Conservation (phyloP, 495 filamentous ascomycete genomes). For the Poronia punctata region DNA sequence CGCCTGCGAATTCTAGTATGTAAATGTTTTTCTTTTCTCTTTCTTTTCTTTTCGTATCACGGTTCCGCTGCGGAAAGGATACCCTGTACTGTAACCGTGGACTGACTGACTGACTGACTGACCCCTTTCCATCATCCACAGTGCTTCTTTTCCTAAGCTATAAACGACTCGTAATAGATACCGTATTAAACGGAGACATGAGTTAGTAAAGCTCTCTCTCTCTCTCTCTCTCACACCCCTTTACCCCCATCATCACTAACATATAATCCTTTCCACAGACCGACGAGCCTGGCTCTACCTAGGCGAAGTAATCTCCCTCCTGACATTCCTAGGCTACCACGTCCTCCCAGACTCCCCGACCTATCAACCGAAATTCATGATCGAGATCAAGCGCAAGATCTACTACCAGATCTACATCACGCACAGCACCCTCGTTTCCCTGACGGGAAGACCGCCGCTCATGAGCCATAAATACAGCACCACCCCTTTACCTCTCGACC, state of each 20-base stretch:
- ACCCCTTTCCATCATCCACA: too few relatives aligned
- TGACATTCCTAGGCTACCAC: conserved; percentile 55
- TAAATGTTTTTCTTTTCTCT: too few relatives aligned
- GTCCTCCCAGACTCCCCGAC: conserved; percentile 19
- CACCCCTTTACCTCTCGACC: conserved; percentile 49
- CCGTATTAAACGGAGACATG: conserved; percentile 44
- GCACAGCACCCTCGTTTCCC: conserved; percentile 4
- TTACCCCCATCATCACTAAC: too few relatives aligned
- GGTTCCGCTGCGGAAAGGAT: too few relatives aligned
- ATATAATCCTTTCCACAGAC: background rate
- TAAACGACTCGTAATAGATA: conserved; percentile 37
- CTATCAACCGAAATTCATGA: conserved; percentile 9
- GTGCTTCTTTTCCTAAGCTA: conserved; percentile 42
- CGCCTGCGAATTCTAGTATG: conserved; percentile 40
- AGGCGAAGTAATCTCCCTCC: conserved; percentile 43
- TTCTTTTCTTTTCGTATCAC: too few relatives aligned
- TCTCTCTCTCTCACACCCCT: too few relatives aligned
- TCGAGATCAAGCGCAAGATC: conserved; percentile 40
- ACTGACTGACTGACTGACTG: too few relatives aligned
- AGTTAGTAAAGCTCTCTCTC: too few relatives aligned
- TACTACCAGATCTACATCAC: conserved; percentile 45
- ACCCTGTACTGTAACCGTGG: too few relatives aligned
- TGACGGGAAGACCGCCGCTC: conserved; percentile 4
- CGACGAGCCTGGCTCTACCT: conserved; percentile 48
- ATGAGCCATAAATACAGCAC: conserved; percentile 9